Base-by-base conservation (phyloP, 306 rosid species). In the Alnus rubra region DNA sequence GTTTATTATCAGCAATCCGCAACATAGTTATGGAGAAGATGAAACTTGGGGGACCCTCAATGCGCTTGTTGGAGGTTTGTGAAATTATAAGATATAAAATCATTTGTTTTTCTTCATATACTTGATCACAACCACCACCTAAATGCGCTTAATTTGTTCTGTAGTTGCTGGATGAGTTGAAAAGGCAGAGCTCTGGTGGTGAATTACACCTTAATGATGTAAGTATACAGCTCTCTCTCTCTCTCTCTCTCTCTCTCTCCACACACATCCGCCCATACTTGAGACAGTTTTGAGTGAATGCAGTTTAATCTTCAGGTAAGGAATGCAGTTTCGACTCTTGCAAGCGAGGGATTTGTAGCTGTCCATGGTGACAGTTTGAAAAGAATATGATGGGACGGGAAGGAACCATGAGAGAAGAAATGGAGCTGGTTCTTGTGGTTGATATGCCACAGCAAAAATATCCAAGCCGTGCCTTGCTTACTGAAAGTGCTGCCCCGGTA, bases 41-140 rank as follows among this genome's bases (percentile, higher is more conserved):
- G 93, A 97, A 93, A 84, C 90, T 90, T 39, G 97, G 98, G 80
- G 98, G 97, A 55, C 88, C 92, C 45, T 89, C 98, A 71, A 88
- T 90, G 98, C 92, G 98, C 74, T 82, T 95, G 70, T 56, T 82
- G 73, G 97, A 95, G 91, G 98, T 95, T 56, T 86, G 80, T 48
- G 72, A 71, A 49, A 65, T 79, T 65, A 49, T 48, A 33, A 44
- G 50, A 50, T 69, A 35, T 71, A 69, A 49, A 58, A 73, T 49
- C 28, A 1, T 53, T 65, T 8, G 2, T 64, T 7, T 9, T 70
- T 23, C 28, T n/a, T 49, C 37, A 35, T 54, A 6, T 14, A 47
- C n/a, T n/a, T 23, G 4, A 13, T 71, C 2, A 16, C 23, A 70
- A 48, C 54, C 49, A 18, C 60, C n/a, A 45, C 73, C 74, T 77